Evolutionary conservation across 2,329 filamentous ascomycete species (phyloP).

Genomic region (Monascus ruber): DNA sequence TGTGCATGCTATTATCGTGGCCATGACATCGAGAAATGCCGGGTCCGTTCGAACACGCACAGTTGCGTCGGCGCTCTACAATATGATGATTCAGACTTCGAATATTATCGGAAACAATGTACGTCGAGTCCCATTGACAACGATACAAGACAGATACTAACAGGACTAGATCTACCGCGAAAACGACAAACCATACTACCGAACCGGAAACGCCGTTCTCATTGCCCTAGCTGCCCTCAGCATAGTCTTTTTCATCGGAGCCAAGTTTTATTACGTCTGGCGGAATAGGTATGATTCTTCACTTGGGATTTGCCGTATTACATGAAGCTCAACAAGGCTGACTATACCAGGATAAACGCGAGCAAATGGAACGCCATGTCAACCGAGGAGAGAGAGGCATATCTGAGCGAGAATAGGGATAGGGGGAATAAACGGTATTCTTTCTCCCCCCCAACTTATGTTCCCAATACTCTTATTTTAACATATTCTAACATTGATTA

Average conservation of each 20-base stretch:
- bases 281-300: conserved; percentile 25
- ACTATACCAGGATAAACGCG: conserved; percentile 16
- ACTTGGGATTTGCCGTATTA: neutral
- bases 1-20: conserved; percentile 45
- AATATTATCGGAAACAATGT: conserved; percentile 31
- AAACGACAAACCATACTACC: conserved; percentile 46
- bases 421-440: conserved; percentile 34
- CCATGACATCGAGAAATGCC: conserved; percentile 33
- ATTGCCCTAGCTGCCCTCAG: conserved; percentile 42
- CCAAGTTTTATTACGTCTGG: conserved; percentile 30
- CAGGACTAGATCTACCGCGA: conserved; percentile 42
- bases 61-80: conserved; percentile 35
- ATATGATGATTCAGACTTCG: conserved; percentile 34
- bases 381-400: conserved; percentile 24
- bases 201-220: conserved; percentile 46
- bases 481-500: too few relatives aligned
- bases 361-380: conserved; percentile 31
- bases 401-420: conserved; percentile 27
- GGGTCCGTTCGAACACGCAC: conserved; percentile 33
- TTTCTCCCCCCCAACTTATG: neutral
- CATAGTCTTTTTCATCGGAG: conserved; percentile 38
- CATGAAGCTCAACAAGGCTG: neutral
- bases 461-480: too few relatives aligned
- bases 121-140: conserved; percentile 5
- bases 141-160: conserved; percentile 2